Conservation (phyloP, 2,329 filamentous ascomycete species). For the Thyridium curvatum region DNA sequence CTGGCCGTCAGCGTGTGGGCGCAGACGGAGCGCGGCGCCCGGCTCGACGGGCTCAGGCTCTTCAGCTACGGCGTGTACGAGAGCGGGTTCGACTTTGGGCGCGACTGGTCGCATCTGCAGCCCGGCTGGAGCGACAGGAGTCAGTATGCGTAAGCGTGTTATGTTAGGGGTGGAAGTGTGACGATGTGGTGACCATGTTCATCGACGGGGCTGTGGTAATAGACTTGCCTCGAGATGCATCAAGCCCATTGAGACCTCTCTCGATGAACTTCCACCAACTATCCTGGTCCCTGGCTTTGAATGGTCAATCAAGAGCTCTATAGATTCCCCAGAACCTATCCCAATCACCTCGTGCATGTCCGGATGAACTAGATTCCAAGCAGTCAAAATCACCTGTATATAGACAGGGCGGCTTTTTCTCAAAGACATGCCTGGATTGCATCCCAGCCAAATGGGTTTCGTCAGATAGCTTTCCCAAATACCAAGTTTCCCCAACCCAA, state of each 20-base stretch:
- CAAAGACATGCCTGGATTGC: too few species aligned
- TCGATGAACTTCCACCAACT: too few species aligned
- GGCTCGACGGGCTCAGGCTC: slow-evolving; percentile 37
- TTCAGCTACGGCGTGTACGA: slow-evolving; percentile 12
- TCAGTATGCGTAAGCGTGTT: slow-evolving; percentile 6
- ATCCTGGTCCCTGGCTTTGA: too few species aligned
- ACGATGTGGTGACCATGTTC: neutral
- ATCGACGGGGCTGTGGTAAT: neutral
- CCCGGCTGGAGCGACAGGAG: slow-evolving; percentile 15
- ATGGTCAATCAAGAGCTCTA: too few species aligned
- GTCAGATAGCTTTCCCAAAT: too few species aligned
- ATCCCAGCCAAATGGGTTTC: too few species aligned
- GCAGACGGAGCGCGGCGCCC: slow-evolving; percentile 45
- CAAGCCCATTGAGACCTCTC: neutral
- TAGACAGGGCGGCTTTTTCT: too few species aligned
- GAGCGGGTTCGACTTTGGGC: slow-evolving; percentile 11
- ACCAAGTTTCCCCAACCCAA: too few species aligned
- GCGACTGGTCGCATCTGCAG: slow-evolving; percentile 13
- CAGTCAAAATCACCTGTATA: too few species aligned
- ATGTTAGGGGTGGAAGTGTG: neutral
- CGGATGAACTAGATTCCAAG: too few species aligned
- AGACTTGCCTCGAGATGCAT: neutral
- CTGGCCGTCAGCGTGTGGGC: slow-evolving; percentile 62
- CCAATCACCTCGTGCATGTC: too few species aligned
- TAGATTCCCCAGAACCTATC: too few species aligned